Percentiles rank a stretch among this genome's conserved stretches.
These are phyloP conservation scores for Penicillium antarcticum DNA, from an alignment of 495 filamentous ascomycete species.

Conservation along the genomic window DNA sequence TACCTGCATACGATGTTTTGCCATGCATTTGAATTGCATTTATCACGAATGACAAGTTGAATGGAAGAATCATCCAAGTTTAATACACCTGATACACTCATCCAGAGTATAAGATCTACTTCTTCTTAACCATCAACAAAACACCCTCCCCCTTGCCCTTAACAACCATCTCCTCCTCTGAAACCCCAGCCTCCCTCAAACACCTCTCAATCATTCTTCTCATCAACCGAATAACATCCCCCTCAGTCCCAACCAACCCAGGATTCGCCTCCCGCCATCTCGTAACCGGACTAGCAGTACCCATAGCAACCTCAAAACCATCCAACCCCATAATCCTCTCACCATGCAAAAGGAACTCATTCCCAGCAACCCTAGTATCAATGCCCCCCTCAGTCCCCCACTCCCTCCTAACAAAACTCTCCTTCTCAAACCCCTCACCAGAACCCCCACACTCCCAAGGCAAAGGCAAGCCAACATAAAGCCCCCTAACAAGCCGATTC, in stretches of 20 bases:
- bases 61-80: constrained; percentile 12
- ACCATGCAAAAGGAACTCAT: constrained; percentile 20
- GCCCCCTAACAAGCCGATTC: constrained; percentile 29
- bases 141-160: constrained; percentile 7
- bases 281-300: constrained; percentile 41
- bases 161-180: constrained; percentile 16
- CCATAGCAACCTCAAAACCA: constrained; percentile 29
- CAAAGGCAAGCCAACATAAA: constrained; percentile 47
- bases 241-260: constrained; percentile 20
- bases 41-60: constrained; percentile 23
- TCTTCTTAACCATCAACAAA: constrained; percentile 18
- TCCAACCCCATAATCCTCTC: constrained; percentile 22
- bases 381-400: constrained; percentile 32
- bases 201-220: constrained; percentile 20
- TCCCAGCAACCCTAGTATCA: constrained; percentile 13
- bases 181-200: constrained; percentile 19
- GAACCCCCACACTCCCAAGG: constrained; percentile 31
- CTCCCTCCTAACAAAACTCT: constrained; percentile 35
- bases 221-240: constrained; percentile 18
- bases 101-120: not conserved
- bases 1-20: constrained; percentile 16
- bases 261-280: constrained; percentile 51
- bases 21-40: constrained; percentile 12
- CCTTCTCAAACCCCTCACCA: constrained; percentile 38
- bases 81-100: not conserved